Percentiles rank a stretch among this genome's conserved stretches.
phyloP scores from a whole-genome alignment of 1,284 basidiomycete species.

The Phellinidium pouzarii region DNA sequence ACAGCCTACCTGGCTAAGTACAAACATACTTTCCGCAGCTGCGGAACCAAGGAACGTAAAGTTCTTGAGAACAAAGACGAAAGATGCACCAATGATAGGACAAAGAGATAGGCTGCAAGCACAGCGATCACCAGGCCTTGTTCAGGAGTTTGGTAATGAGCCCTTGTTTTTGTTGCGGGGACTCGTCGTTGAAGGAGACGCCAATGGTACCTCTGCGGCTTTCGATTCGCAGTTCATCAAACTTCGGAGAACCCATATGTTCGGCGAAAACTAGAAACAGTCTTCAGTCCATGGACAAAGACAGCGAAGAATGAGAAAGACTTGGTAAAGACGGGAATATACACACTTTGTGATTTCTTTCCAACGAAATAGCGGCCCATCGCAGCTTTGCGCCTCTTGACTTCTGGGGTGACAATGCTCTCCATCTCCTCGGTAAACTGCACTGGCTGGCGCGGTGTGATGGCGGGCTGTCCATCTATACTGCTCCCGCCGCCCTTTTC shows the following conservation, averaged over 20 bases:
- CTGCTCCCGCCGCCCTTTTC: background rate
- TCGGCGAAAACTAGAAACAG: background rate
- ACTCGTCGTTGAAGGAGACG: conserved; percentile 14
- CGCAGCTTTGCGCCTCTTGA: conserved; percentile 6
- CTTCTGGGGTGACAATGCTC: conserved; percentile 1
- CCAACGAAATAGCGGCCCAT: conserved; percentile 11
- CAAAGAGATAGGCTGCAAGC: background rate
- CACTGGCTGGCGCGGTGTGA: conserved; percentile 7
- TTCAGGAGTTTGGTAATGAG: conserved; percentile 13
- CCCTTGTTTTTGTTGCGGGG: conserved; percentile 4
- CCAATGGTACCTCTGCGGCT: conserved; percentile 7
- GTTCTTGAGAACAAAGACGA: background rate
- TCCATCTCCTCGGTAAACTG: conserved; percentile 11
- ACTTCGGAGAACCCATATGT: background rate
- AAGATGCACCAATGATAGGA: background rate
- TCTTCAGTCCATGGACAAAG: background rate
- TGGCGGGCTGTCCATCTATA: background rate
- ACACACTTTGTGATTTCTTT: background rate
- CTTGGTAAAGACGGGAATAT: background rate
- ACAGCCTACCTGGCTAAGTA: background rate
- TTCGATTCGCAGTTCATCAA: conserved; percentile 11
- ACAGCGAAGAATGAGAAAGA: background rate
- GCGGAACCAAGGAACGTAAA: background rate
- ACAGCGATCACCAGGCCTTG: conserved; percentile 10
- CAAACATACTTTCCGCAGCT: background rate